phyloP scores from a whole-genome alignment of 805 yeast species.

The Saccharomycopsis olivae region DNA sequence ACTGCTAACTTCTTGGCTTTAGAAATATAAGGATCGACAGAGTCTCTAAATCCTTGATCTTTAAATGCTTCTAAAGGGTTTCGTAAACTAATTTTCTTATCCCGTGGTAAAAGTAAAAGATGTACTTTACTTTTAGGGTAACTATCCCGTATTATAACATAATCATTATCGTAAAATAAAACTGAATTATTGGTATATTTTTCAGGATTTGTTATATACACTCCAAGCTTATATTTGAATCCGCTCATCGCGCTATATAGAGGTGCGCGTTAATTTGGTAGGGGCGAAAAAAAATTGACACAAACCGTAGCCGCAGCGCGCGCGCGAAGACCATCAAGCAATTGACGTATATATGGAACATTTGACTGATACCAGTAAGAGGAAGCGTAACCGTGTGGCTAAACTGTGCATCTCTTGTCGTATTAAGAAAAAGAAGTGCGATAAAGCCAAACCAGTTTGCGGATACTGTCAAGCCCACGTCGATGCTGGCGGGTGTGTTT shows the following conservation, averaged over 20 bases:
- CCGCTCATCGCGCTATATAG: too few relatives aligned
- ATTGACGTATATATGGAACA: too few relatives aligned
- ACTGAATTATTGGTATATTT: neutral
- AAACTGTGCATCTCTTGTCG: slow-evolving; percentile 14
- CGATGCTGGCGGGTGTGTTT: slow-evolving; percentile 1
- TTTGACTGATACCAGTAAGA: too few relatives aligned
- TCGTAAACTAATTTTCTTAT: neutral
- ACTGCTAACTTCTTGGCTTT: neutral
- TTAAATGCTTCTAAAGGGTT: slow-evolving; percentile 4
- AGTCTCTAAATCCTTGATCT: neutral
- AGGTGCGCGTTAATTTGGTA: too few relatives aligned
- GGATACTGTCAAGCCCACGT: slow-evolving; percentile 8
- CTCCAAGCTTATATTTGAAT: too few relatives aligned
- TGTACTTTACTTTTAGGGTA: slow-evolving; percentile 8
- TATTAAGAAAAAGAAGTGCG: slow-evolving; percentile 15
- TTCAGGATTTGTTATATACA: neutral
- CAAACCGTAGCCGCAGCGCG: too few relatives aligned
- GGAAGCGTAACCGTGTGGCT: slow-evolving; percentile 9
- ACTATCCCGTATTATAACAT: slow-evolving; percentile 1
- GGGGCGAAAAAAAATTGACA: too few relatives aligned
- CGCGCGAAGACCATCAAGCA: too few relatives aligned
- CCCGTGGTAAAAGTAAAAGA: slow-evolving; percentile 2
- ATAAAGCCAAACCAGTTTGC: slow-evolving; percentile 13
- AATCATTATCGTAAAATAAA: slow-evolving; percentile 1
- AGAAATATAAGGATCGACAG: neutral